These are phyloP conservation scores for Nigrospora oryzae DNA, from an alignment of 2,329 filamentous ascomycete species.

Conservation along the genomic window DNA sequence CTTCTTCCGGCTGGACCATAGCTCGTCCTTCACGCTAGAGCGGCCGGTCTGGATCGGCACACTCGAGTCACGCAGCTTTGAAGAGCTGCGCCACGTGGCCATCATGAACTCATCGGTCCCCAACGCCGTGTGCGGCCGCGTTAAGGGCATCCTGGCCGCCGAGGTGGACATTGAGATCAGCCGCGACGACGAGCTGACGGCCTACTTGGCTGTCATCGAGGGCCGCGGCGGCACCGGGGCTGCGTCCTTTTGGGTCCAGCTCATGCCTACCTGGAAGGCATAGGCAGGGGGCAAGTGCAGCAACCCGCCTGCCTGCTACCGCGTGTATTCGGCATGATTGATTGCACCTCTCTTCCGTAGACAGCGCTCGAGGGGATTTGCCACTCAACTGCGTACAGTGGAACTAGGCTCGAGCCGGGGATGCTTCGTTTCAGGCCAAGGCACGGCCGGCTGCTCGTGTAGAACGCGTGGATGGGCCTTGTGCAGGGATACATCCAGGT, in stretches of 20 bases:
- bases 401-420: too few relatives aligned
- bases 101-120: constrained; percentile 46
- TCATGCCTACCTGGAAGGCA: constrained; percentile 19
- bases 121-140: constrained; percentile 43
- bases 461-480: too few relatives aligned
- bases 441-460: too few relatives aligned
- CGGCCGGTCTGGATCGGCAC: constrained; percentile 57
- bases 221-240: constrained; percentile 23
- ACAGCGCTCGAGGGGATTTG: too few relatives aligned
- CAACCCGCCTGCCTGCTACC: too few relatives aligned
- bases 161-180: constrained; percentile 57
- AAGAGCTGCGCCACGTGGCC: constrained; percentile 55
- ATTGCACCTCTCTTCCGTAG: too few relatives aligned
- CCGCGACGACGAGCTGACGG: constrained; percentile 62
- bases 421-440: too few relatives aligned
- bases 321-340: too few relatives aligned
- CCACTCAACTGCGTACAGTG: too few relatives aligned
- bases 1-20: constrained; percentile 61
- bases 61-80: constrained; percentile 46
- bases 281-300: neutral
- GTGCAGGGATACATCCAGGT: too few relatives aligned
- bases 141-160: constrained; percentile 57
- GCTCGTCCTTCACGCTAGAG: constrained; percentile 45
- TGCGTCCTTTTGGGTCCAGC: constrained; percentile 34
- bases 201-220: constrained; percentile 60